phyloP scores from a whole-genome alignment of 2,329 filamentous ascomycete species.

The Aspergillus fischeri region DNA sequence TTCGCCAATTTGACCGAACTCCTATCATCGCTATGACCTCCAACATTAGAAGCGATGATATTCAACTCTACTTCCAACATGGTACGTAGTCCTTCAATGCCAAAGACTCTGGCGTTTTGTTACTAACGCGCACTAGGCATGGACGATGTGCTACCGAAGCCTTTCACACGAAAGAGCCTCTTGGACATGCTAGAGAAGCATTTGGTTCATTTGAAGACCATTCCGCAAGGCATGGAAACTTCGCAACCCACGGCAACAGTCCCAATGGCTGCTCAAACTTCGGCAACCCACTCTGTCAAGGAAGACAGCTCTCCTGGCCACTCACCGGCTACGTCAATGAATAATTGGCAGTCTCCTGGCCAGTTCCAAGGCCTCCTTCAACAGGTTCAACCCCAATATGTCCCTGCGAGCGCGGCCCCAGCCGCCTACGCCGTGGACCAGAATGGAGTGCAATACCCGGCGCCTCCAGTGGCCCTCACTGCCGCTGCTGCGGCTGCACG shows the following conservation, averaged over 20 bases:
- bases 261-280: slow-evolving; percentile 47
- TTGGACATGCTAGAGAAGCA: slow-evolving; percentile 84
- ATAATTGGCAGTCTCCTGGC: slow-evolving; percentile 61
- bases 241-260: slow-evolving; percentile 38
- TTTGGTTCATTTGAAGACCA: slow-evolving; percentile 75
- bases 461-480: slow-evolving; percentile 33
- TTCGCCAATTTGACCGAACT: slow-evolving; percentile 76
- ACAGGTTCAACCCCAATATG: slow-evolving; percentile 40
- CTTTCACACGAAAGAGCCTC: slow-evolving; percentile 87
- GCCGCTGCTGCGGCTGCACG: slow-evolving; percentile 24
- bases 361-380: slow-evolving; percentile 53
- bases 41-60: slow-evolving; percentile 94
- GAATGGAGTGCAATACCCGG: slow-evolving; percentile 38
- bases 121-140: slow-evolving; percentile 61
- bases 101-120: neutral
- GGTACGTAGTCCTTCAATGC: slow-evolving; percentile 54
- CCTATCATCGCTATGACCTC: slow-evolving; percentile 99
- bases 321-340: slow-evolving; percentile 55
- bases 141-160: slow-evolving; percentile 96
- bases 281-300: slow-evolving; percentile 54
- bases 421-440: slow-evolving; percentile 37
- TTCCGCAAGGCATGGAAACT: slow-evolving; percentile 53
- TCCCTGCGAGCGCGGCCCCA: slow-evolving; percentile 36
- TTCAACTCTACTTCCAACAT: slow-evolving; percentile 94
- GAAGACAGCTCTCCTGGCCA: slow-evolving; percentile 61